Base-by-base conservation (phyloP, 176 grass and related monocot species). In the Zea luxurians region DNA sequence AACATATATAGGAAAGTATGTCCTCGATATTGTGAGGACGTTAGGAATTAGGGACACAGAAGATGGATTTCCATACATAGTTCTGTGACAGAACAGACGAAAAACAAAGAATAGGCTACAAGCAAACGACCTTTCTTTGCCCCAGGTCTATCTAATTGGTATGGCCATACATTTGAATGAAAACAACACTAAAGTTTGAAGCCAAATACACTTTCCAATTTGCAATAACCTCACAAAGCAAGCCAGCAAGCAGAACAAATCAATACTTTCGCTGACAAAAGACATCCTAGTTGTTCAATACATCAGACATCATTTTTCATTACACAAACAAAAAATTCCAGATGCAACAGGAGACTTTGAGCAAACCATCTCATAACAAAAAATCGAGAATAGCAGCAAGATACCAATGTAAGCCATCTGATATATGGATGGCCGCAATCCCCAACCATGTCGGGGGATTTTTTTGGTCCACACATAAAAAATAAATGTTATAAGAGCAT, bases 401-500 rank as follows among this genome's bases (percentile, higher is more conserved):
- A n/a, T 4, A 49, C 18, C 16, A 38, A 79, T 37, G 21, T n/a
- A 59, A 27, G 20, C 34, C 20, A 77, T 71, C 48, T 46, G 58
- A 35, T 45, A 72, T 18, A 78, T 72, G 7, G 45, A 58, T 42
- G 67, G 37, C 42, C 9, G 10, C 45, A 48, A 77, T 47, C 13
- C 44, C 37, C 37, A 48, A 75, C 67, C 20, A 70, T 83, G 65
- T 38, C 70, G 68, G 53, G 37, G 44, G 27, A 88, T 88, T 79
- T 63, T 27, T 27, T 27, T 27, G 64, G 54, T 27, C 75, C 75
- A 88, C 86, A 83, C 48, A 54, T 42, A 54, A 67, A 67, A 69
- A 77, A 71, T 87, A 65, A 34, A 60, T 60, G 58, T 11, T 61
- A 16, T 55, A 36, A n/a, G n/a, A n/a, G n/a, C n/a, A n/a, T n/a